Base-by-base conservation (phyloP, 169 alveolate genomes). In the Cryptosporidium xiaoi region DNA sequence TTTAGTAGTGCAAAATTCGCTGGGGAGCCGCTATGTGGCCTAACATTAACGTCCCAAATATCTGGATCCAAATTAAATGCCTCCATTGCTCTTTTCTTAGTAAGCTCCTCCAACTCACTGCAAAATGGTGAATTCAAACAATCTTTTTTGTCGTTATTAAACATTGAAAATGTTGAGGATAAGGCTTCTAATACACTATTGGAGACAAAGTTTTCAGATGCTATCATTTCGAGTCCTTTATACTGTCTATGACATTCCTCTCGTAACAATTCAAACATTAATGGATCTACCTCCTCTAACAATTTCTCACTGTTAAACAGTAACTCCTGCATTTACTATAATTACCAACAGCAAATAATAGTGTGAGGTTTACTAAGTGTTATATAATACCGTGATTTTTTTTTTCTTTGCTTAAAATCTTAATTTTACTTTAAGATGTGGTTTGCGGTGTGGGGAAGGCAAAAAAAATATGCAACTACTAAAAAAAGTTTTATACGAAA, bases 31-130 rank as follows among this genome's bases (percentile, higher is more conserved):
- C 99, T 95, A 31, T 95, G 94, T 1, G 99, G 97, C 91, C 97
- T 98, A 16, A 98, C 99, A 90, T 97, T 97, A 18, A 97, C 99
- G 24, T 98, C 99, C 99, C 99, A 98, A 82, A 95, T 96, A 48
- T 93, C 97, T 12, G 94, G 93, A 82, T 95, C 93, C 40, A 97
- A 92, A 18, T 96, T 84, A 93, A 94, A 98, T 15, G 98, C 99
- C 65, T 96, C 92, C 67, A 97, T 87, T 2, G 99, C 99, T 84
- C 99, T 93, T 83, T 96, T 82, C 66, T 92, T 93, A 34, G 87
- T 40, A 20, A 77, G 51, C 13, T 60, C 65, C 48, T 56, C 24
- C 64, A 93, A 46, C 84, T 90, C 69, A 93, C 65, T 8, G 92
- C 93, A 18, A 92, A 93, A 5, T 90, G 60, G 24, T 84, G 92